A percentile compares a stretch with the other conserved stretches of the same genome.
These are phyloP conservation scores for Globisporangium canariense DNA, from an alignment of 352 stramenopile genomes.

Conservation along the genomic window DNA sequence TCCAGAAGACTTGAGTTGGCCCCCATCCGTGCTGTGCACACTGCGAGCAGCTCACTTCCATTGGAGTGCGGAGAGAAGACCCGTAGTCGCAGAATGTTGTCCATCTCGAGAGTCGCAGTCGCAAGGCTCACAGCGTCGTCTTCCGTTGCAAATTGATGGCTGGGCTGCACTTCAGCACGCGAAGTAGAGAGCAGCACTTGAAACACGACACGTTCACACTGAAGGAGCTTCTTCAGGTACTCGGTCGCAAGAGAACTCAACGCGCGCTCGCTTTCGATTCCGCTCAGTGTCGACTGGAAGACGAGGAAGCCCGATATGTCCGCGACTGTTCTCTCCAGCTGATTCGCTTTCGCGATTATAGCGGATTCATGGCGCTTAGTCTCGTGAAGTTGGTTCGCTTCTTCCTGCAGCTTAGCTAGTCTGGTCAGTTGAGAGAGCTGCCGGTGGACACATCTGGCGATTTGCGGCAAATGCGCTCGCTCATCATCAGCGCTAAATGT, in stretches of 20 bases:
- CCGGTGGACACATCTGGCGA: not conserved
- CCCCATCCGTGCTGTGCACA: slow-evolving; percentile 11
- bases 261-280: not conserved
- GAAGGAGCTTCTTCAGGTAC: slow-evolving; percentile 14
- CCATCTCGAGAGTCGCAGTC: slow-evolving; percentile 8
- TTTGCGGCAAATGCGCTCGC: slow-evolving; percentile 9
- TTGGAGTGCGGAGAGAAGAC: slow-evolving; percentile 3
- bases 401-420: not conserved
- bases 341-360: not conserved
- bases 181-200: not conserved
- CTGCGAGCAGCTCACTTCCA: not conserved
- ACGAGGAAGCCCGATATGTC: not conserved
- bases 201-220: slow-evolving; percentile 6
- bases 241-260: not conserved
- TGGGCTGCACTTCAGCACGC: not conserved
- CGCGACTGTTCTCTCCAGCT: not conserved
- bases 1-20: not conserved
- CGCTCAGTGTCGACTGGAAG: slow-evolving; percentile 4
- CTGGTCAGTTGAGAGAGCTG: slow-evolving; percentile 11
- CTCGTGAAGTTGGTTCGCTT: not conserved
- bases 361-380: not conserved
- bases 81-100: slow-evolving; percentile 17
- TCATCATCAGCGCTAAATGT: slow-evolving; percentile 16
- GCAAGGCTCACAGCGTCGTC: not conserved
- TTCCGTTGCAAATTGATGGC: not conserved